Evolutionary conservation across 2,329 filamentous ascomycete genomes (phyloP).

Genomic region (Rhexocercosporidium sp.): DNA sequence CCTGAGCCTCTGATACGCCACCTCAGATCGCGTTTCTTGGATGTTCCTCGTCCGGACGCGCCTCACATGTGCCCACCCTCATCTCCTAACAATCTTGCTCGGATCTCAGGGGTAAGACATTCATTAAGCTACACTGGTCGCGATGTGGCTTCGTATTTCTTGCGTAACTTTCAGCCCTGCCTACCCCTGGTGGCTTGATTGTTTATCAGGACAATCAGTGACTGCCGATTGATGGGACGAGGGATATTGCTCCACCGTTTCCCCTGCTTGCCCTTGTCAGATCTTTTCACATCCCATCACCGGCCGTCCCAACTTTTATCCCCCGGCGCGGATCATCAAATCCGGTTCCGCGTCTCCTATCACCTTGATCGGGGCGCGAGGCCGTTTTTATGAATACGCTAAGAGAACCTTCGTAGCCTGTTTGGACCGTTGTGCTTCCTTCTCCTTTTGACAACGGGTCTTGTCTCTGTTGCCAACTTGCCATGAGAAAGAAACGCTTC

Average conservation of each 20-base stretch:
- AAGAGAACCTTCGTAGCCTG: neutral
- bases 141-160: constrained; percentile 28
- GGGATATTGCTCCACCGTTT: constrained; percentile 16
- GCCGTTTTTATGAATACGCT: constrained; percentile 5
- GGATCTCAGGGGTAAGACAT: constrained; percentile 25
- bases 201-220: constrained; percentile 28
- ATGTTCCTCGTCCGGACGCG: neutral
- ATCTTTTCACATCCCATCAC: neutral
- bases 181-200: constrained; percentile 8
- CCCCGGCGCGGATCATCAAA: constrained; percentile 26
- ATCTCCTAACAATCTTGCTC: constrained; percentile 23
- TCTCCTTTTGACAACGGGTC: constrained; percentile 1
- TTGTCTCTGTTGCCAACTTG: neutral
- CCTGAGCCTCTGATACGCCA: neutral
- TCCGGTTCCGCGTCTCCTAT: constrained; percentile 21
- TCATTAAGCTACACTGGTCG: constrained; percentile 24
- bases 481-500: neutral
- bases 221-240: constrained; percentile 23
- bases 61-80: neutral
- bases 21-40: neutral
- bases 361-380: constrained; percentile 7
- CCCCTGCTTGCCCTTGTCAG: constrained; percentile 8
- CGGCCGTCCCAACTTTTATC: constrained; percentile 12
- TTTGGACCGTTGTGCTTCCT: neutral
- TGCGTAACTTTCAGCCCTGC: constrained; percentile 27